Evolutionary conservation across 2,329 filamentous ascomycete species (phyloP), one percentile per base, ranked within the genome.

Genomic region (Trichophyton mentagrophytes): DNA sequence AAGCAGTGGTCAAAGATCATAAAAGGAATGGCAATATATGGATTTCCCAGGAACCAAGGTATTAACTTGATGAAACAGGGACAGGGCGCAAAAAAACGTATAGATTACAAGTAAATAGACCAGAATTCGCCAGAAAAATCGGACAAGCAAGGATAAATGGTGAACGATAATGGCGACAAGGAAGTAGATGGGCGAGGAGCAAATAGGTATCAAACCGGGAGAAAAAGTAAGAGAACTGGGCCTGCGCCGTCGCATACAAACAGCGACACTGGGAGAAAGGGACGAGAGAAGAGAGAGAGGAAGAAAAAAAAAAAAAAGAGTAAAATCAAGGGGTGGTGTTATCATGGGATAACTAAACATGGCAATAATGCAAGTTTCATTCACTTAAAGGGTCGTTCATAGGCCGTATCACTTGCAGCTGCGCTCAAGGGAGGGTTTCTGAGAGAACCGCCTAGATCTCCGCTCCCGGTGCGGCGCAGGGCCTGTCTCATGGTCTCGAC

Each of bases 401-500:
- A 62, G 22, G 65, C 59, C 22, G 64, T 65, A 47, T 71, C 72
- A 64, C 70, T 71, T 38, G 67, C 69, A 53, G 70, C 64, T 5
- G 69, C 67, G 65, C 70, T 73, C 58, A 66, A 60, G 30, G 71
- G 65, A 33, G 67, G 67, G 56, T 69, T 74, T 59, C 68, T 70
- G 44, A 72, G 69, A 40, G 76, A 75, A 42, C 78, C 76, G 44
- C 78, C 76, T 61, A 96, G 76, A 70, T 96, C 92, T 17, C 87
- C 84, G 73, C 90, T 96, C 51, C 85, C 89, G 13, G 90, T 95
- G 72, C 89, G 86, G 69, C 88, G 81, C 69, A 96, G 77, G 15
- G 90, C 91, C 74, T 96, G 90, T 59, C 86, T 82, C 91, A 96
- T 95, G 3, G 91, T 96, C 78, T 96, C 90, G 65, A 96, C 88